Evolutionary conservation across 192 early-diverging fungal species (phyloP).

Genomic region (Rhizophagus prolifer): DNA sequence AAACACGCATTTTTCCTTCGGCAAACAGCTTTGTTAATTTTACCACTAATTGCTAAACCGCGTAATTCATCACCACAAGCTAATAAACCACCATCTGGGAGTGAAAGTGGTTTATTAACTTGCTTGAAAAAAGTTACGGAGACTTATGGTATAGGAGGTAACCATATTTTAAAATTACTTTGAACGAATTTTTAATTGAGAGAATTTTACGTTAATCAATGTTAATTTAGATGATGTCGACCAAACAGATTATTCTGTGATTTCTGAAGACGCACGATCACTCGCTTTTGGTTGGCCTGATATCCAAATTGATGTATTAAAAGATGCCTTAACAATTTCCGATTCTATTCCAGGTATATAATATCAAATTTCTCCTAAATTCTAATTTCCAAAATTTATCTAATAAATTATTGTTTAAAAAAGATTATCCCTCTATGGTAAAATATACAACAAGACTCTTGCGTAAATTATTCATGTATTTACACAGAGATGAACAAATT

Average conservation of each 20-base stretch:
- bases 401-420: background rate
- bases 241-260: background rate
- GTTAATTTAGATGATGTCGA: slow-evolving; percentile 6
- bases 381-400: background rate
- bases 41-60: slow-evolving; percentile 41
- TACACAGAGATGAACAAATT: slow-evolving; percentile 65
- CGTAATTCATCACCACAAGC: slow-evolving; percentile 35
- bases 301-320: slow-evolving; percentile 73
- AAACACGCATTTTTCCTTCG: slow-evolving; percentile 76
- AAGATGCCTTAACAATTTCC: slow-evolving; percentile 70
- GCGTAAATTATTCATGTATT: slow-evolving; percentile 58
- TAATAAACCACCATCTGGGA: slow-evolving; percentile 24
- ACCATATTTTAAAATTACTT: background rate
- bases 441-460: slow-evolving; percentile 66
- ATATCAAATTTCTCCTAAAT: background rate
- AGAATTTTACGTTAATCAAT: background rate
- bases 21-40: slow-evolving; percentile 51
- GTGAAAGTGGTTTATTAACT: slow-evolving; percentile 58
- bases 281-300: slow-evolving; percentile 70
- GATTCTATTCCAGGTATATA: slow-evolving; percentile 66
- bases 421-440: slow-evolving; percentile 63
- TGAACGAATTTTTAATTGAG: too few relatives aligned
- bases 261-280: slow-evolving; percentile 18
- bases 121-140: slow-evolving; percentile 68
- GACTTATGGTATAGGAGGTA: slow-evolving; percentile 66